Percentiles rank a stretch among this genome's conserved stretches.
Conservation (phyloP, 495 filamentous ascomycete genomes). For the Bathelium albidoporum region DNA sequence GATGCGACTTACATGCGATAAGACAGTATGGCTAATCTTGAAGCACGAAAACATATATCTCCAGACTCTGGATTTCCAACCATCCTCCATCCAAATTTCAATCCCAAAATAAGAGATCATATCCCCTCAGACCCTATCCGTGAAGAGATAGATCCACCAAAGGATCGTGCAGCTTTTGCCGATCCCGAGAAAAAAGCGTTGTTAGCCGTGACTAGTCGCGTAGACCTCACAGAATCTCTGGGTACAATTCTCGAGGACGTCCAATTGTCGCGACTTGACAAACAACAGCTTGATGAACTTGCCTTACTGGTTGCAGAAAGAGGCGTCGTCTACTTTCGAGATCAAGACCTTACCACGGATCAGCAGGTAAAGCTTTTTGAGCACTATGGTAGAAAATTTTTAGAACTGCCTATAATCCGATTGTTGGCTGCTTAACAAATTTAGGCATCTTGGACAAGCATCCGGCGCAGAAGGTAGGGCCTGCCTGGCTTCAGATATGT, state of each 20-base stretch:
- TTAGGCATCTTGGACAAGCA: constrained; percentile 32
- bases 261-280: constrained; percentile 12
- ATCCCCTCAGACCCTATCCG: constrained; percentile 37
- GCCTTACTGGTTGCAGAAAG: constrained; percentile 16
- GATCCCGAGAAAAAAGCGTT: constrained; percentile 43
- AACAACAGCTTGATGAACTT: constrained; percentile 14
- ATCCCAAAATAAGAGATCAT: constrained; percentile 37
- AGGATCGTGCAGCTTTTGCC: constrained; percentile 41
- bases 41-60: constrained; percentile 15
- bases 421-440: neutral
- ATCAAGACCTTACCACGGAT: constrained; percentile 34
- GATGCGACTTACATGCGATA: neutral
- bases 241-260: constrained; percentile 11
- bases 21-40: constrained; percentile 8
- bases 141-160: constrained; percentile 33
- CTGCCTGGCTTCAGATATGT: neutral
- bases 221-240: constrained; percentile 41
- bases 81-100: constrained; percentile 22
- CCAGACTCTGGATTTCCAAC: constrained; percentile 14
- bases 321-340: constrained; percentile 17
- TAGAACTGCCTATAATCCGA: neutral
- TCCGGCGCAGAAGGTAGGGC: constrained; percentile 37
- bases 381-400: constrained; percentile 38
- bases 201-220: constrained; percentile 35
- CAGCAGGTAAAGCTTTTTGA: constrained; percentile 42